Conservation (phyloP, 495 filamentous ascomycete species). For the Xanthoparmelia taractica region DNA sequence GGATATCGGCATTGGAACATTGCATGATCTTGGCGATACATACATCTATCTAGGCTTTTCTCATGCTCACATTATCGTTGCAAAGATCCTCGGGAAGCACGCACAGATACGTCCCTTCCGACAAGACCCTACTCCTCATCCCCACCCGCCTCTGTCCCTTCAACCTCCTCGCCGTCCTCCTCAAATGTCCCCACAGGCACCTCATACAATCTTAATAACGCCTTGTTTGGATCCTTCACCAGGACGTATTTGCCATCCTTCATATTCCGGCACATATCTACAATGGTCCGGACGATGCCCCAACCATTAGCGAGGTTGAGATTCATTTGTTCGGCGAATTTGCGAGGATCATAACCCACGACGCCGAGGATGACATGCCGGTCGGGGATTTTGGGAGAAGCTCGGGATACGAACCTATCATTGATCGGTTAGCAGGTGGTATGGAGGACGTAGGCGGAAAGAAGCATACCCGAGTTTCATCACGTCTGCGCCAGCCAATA, state of each 20-base stretch:
- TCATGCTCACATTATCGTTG: not conserved
- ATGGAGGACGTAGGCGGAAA: not conserved
- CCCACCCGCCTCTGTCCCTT: conserved; percentile 40
- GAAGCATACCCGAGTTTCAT: conserved; percentile 87
- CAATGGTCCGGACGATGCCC: conserved; percentile 96
- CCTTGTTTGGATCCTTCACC: conserved; percentile 90
- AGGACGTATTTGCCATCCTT: conserved; percentile 59
- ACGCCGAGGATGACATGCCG: conserved; percentile 93
- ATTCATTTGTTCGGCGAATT: conserved; percentile 98
- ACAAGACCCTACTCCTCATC: conserved; percentile 28
- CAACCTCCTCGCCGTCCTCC: conserved; percentile 49
- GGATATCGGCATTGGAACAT: not conserved
- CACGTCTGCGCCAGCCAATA: conserved; percentile 86
- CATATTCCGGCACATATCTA: conserved; percentile 63
- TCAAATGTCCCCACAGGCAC: conserved; percentile 84
- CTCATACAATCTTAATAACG: conserved; percentile 83
- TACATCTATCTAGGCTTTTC: not conserved
- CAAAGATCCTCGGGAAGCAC: not conserved
- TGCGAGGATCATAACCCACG: conserved; percentile 90
- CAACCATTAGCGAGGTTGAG: conserved; percentile 92
- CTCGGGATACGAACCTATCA: conserved; percentile 80
- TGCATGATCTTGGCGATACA: not conserved
- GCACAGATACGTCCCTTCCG: not conserved
- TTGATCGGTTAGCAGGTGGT: conserved; percentile 24
- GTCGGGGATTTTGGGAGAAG: conserved; percentile 79